Evolutionary conservation across 2,329 filamentous ascomycete genomes (phyloP).

Genomic region (Rhynchosporium secalis): DNA sequence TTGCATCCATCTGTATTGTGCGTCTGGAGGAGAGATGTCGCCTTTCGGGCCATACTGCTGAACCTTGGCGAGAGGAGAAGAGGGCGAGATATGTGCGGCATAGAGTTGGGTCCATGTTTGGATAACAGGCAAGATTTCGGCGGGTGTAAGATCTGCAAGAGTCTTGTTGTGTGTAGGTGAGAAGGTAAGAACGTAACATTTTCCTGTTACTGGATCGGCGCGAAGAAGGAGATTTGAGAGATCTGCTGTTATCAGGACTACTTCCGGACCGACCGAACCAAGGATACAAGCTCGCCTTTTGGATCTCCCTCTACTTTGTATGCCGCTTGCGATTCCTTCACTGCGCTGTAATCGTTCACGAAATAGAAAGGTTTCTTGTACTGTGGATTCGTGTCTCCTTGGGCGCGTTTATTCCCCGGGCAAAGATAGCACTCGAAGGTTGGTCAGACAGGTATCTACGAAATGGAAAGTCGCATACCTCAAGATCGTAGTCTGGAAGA

Average conservation of each 20-base stretch:
- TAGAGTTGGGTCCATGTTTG: conserved; percentile 93
- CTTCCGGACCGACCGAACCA: conserved; percentile 1
- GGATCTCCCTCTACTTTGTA: conserved; percentile 53
- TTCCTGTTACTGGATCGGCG: conserved; percentile 85
- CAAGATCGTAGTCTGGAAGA: conserved; percentile 79
- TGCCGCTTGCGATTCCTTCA: conserved; percentile 87
- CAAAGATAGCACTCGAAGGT: conserved; percentile 82
- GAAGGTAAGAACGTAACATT: conserved; percentile 97
- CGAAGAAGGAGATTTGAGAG: conserved; percentile 74
- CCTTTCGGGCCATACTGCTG: conserved; percentile 36
- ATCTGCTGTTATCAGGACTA: conserved; percentile 47
- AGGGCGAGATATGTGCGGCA: conserved; percentile 72
- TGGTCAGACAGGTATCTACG: conserved; percentile 23
- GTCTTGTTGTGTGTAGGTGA: conserved; percentile 88
- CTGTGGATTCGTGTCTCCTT: conserved; percentile 81
- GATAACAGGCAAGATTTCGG: conserved; percentile 79
- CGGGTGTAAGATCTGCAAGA: conserved; percentile 79
- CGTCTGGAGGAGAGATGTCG: conserved; percentile 55
- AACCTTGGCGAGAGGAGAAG: conserved; percentile 60
- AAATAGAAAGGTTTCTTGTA: conserved; percentile 91
- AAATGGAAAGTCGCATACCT: conserved; percentile 45
- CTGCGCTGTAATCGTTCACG: conserved; percentile 95
- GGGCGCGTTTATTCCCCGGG: conserved; percentile 84
- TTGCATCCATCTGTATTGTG: conserved; percentile 95
- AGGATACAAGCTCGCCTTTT: conserved; percentile 28